A percentile compares a stretch with the other conserved stretches of the same genome.
These are phyloP conservation scores for Trametes coccinea DNA, from an alignment of 768 basidiomycete species.

Conservation along the genomic window DNA sequence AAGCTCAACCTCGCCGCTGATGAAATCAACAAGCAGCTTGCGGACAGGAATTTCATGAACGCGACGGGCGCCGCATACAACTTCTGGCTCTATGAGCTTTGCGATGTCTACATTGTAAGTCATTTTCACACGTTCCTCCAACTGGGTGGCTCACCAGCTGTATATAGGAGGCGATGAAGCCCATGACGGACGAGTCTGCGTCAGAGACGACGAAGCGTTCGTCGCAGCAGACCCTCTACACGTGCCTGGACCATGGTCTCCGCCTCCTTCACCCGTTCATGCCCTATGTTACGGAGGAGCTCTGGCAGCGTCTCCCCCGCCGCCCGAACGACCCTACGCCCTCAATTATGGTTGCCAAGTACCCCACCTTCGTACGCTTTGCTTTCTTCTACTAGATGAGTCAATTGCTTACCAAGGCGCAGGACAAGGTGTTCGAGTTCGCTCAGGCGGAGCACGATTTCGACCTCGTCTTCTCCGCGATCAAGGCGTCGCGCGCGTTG, in stretches of 20 bases:
- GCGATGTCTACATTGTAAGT: conserved; percentile 95
- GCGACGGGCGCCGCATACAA: conserved; percentile 85
- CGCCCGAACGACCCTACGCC: conserved; percentile 78
- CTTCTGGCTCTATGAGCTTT: conserved; percentile 99
- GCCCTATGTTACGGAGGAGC: conserved; percentile 98
- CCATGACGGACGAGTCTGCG: conserved; percentile 84
- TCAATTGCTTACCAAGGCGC: neutral
- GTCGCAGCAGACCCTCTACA: conserved; percentile 95
- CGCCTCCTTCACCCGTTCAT: conserved; percentile 95
- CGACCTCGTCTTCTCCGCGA: conserved; percentile 76
- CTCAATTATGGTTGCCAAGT: conserved; percentile 88
- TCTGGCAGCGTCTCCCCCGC: conserved; percentile 95
- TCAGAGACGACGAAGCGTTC: conserved; percentile 65
- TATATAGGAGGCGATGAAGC: conserved; percentile 94
- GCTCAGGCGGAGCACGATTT: conserved; percentile 80
- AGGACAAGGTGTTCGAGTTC: conserved; percentile 66
- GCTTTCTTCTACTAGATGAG: neutral
- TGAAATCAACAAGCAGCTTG: conserved; percentile 74
- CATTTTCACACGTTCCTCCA: neutral
- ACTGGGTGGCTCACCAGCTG: conserved; percentile 1
- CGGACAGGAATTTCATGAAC: conserved; percentile 88
- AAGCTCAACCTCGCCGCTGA: conserved; percentile 82
- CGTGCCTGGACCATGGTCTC: conserved; percentile 88
- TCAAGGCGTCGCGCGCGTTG: conserved; percentile 80
- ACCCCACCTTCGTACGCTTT: conserved; percentile 72